Evolutionary conservation across 306 rosid genomes (phyloP), one percentile per base, ranked within the genome.

Genomic region (Cyclanthera cordifolia): DNA sequence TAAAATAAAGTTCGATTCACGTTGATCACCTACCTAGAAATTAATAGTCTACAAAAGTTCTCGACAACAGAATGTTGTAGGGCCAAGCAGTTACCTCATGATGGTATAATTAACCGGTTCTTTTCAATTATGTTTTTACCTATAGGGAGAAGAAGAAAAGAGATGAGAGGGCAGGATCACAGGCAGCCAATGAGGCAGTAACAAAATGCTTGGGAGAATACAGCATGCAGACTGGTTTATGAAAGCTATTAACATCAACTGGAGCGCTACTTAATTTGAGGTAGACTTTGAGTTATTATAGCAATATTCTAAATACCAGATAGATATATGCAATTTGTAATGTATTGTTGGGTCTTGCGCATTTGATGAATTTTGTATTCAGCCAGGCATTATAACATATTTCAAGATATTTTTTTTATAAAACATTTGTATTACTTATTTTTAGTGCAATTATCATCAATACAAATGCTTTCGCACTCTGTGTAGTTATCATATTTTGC

Each of bases 91-190:
- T 32, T 32, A n/a, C n/a, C n/a, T n/a, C n/a, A n/a, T 7, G 7
- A 23, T 45, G 37, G 49, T 45, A 45, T 45, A 45, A 45, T 47
- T 69, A 58, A 51, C 66, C 46, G 13, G 28, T 45, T 21, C 17
- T 37, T n/a, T 57, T 43, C 11, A 43, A 71, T 13, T 71, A 14
- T 17, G 14, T 41, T 73, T 34, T 73, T 79, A 76, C 70, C 73
- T 77, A 64, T 89, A 94, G 99, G 86, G 99, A 94, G 87, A 94
- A 94, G 89, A 88, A 88, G 79, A 94, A 94, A 77, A 81, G 83
- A 77, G 95, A 83, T 82, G 97, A 94, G 84, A 85, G 97, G 81
- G 12, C 59, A 32, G 96, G 79, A 79, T 77, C 88, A 34, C 91
- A 80, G 54, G 83, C 79, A 81, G 87, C 96, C 46, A 90, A 79